Evolutionary conservation across 805 yeast genomes (phyloP).

Genomic region (Priceomyces castillae): DNA sequence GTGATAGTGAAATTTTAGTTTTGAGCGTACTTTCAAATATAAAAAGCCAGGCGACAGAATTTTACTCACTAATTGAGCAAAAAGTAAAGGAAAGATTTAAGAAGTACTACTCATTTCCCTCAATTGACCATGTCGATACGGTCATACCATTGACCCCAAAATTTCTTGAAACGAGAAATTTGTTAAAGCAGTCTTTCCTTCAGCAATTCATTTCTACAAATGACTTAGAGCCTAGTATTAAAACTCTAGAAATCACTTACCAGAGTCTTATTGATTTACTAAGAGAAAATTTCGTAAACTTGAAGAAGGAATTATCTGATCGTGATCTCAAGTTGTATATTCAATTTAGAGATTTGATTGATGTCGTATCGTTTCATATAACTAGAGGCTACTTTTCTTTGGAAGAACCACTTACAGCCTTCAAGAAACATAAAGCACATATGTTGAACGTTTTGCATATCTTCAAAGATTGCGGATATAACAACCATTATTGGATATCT

Average conservation of each 20-base stretch:
- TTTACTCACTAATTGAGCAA: constrained; percentile 31
- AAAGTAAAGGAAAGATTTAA: constrained; percentile 32
- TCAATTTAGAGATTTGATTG: constrained; percentile 50
- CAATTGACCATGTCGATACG: constrained; percentile 22
- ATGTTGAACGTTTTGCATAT: constrained; percentile 46
- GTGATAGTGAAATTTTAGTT: constrained; percentile 32
- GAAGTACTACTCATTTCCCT: constrained; percentile 38
- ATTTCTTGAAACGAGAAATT: constrained; percentile 37
- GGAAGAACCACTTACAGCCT: constrained; percentile 57
- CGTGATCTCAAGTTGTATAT: constrained; percentile 30
- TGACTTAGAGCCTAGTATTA: constrained; percentile 29
- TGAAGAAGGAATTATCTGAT: constrained; percentile 14
- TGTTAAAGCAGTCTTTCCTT: constrained; percentile 35
- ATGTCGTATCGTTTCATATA: constrained; percentile 60
- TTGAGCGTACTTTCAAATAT: constrained; percentile 29
- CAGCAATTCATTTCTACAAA: constrained; percentile 31
- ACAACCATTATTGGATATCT: constrained; percentile 49
- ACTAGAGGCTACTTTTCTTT: constrained; percentile 57
- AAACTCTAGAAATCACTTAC: constrained; percentile 33
- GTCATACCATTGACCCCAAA: constrained; percentile 32
- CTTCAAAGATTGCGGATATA: constrained; percentile 21
- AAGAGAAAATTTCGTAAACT: constrained; percentile 10
- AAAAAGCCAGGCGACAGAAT: constrained; percentile 28
- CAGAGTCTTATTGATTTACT: constrained; percentile 27
- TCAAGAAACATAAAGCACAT: constrained; percentile 64